phyloP scores from a whole-genome alignment of 169 alveolate genomes.

The Perkinsus chesapeaki region DNA sequence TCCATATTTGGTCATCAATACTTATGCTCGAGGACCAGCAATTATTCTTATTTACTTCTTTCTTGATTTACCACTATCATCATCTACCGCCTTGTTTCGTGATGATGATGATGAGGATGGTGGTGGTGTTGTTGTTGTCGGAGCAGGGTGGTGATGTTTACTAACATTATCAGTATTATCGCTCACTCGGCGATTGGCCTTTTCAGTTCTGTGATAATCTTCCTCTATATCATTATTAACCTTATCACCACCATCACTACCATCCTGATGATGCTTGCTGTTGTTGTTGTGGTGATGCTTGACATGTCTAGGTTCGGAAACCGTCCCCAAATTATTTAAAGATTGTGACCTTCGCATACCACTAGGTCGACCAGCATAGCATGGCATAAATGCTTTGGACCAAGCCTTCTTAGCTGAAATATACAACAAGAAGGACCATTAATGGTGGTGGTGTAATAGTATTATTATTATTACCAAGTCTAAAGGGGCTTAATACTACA shows the following conservation, averaged over 20 bases:
- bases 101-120: not conserved
- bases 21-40: not conserved
- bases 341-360: not conserved
- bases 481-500: not conserved
- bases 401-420: not conserved
- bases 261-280: not conserved
- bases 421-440: not conserved
- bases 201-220: not conserved
- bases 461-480: not conserved
- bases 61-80: too few species aligned
- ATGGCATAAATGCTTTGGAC: not conserved
- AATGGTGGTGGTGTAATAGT: not conserved
- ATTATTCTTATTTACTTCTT: not conserved
- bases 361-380: not conserved
- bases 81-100: not conserved
- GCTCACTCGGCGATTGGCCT: not conserved
- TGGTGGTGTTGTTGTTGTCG: too few species aligned
- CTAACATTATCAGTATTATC: not conserved
- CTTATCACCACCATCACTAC: not conserved
- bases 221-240: not conserved
- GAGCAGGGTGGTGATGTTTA: not conserved
- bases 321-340: not conserved
- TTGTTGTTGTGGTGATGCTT: not conserved
- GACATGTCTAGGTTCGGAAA: not conserved
- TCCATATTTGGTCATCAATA: not conserved